These are phyloP conservation scores for Colletotrichum salicis DNA, from an alignment of 2,329 filamentous ascomycete genomes.

Conservation along the genomic window DNA sequence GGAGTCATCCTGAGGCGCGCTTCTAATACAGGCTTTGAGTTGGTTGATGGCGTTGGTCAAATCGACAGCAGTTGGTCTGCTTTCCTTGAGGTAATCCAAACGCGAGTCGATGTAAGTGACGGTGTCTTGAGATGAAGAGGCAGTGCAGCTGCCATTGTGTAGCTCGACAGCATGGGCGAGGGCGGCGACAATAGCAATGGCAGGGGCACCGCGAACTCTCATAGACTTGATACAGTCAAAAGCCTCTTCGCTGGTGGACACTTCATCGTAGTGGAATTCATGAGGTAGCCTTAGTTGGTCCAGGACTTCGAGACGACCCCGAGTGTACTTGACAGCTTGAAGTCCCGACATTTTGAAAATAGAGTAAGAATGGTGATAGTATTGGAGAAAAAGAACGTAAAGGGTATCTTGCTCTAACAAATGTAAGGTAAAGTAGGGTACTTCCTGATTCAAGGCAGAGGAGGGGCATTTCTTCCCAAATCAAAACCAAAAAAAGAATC, in stretches of 20 bases:
- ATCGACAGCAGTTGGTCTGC: constrained; percentile 94
- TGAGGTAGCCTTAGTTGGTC: constrained; percentile 87
- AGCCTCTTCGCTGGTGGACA: constrained; percentile 77
- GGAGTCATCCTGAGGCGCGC: constrained; percentile 48
- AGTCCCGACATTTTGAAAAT: constrained; percentile 63
- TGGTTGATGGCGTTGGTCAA: constrained; percentile 88
- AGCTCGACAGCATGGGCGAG: constrained; percentile 89
- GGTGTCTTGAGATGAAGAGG: constrained; percentile 63
- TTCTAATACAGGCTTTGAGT: constrained; percentile 73
- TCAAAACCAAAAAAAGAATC: constrained; percentile 37
- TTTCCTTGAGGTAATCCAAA: constrained; percentile 87
- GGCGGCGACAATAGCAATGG: constrained; percentile 97
- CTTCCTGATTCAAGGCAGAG: not conserved
- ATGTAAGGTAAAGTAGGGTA: not conserved
- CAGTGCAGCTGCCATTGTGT: constrained; percentile 62
- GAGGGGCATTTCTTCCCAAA: constrained; percentile 28
- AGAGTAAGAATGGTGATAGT: not conserved
- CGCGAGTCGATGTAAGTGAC: constrained; percentile 79
- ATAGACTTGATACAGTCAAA: constrained; percentile 87
- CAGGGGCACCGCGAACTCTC: constrained; percentile 83
- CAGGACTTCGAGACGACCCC: constrained; percentile 79
- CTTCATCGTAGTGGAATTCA: constrained; percentile 79
- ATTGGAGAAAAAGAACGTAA: not conserved
- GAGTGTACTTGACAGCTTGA: constrained; percentile 80
- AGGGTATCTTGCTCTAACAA: not conserved